These are phyloP conservation scores for Fusarium annulatum DNA, from an alignment of 2,329 filamentous ascomycete genomes.

Conservation along the genomic window DNA sequence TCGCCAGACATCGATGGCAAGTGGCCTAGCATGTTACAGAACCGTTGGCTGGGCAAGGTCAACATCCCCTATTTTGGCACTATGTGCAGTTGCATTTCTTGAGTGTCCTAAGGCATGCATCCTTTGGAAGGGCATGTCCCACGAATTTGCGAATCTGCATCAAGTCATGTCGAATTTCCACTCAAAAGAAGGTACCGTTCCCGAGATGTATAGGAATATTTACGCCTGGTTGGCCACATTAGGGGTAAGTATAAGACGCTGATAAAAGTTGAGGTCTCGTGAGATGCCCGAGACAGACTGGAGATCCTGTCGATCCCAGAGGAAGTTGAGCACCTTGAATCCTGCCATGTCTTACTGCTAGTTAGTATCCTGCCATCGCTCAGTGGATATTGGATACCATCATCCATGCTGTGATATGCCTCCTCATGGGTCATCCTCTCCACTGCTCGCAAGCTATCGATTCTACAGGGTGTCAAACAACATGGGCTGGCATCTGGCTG, in stretches of 20 bases:
- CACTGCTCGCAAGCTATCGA: constrained; percentile 23
- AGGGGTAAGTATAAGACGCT: constrained; percentile 7
- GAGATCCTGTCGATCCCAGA: constrained; percentile 28
- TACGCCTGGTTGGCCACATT: constrained; percentile 29
- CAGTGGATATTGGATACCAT: constrained; percentile 7
- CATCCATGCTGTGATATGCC: constrained; percentile 20
- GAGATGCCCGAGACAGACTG: constrained; percentile 26
- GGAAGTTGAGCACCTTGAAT: constrained; percentile 25
- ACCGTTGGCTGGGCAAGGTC: background rate
- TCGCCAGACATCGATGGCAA: constrained; percentile 21
- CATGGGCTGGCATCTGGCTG: constrained; percentile 21
- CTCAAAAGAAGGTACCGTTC: background rate
- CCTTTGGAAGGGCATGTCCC: background rate
- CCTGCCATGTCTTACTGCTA: constrained; percentile 20
- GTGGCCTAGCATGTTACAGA: constrained; percentile 8
- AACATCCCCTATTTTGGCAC: background rate
- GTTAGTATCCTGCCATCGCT: constrained; percentile 5
- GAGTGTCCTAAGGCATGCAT: constrained; percentile 4
- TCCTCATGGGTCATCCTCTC: constrained; percentile 22
- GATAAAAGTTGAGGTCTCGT: constrained; percentile 34
- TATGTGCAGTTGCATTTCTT: background rate
- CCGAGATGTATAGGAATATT: constrained; percentile 22
- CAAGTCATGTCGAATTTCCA: constrained; percentile 9
- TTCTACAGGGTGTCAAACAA: constrained; percentile 18
- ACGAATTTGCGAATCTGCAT: constrained; percentile 7